Evolutionary conservation across 805 yeast species (phyloP).

Genomic region (Cyberlindnera saturnus): DNA sequence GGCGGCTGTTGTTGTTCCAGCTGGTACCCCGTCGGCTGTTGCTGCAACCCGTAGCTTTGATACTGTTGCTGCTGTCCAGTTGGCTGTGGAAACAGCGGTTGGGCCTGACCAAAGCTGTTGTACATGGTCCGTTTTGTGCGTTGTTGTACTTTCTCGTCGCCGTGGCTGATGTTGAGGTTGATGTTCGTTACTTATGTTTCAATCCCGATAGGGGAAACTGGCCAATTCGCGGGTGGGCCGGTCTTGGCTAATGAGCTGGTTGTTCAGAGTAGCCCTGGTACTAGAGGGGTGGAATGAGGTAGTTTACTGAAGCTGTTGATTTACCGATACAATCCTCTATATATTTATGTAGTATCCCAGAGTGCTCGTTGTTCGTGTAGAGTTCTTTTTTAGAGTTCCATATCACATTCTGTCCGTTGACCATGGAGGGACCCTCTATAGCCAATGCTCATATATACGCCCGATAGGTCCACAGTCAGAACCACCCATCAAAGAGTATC

Average conservation of each 20-base stretch:
- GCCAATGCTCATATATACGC: too few relatives aligned
- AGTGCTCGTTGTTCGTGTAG: too few relatives aligned
- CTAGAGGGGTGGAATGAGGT: too few relatives aligned
- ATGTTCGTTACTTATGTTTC: neutral
- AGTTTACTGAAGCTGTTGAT: too few relatives aligned
- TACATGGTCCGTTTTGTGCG: slow-evolving; percentile 7
- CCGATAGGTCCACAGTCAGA: too few relatives aligned
- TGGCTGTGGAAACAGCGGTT: slow-evolving; percentile 2
- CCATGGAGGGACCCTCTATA: too few relatives aligned
- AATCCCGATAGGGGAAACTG: neutral
- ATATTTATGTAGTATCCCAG: too few relatives aligned
- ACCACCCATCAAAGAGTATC: neutral
- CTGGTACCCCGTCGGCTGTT: slow-evolving; percentile 11
- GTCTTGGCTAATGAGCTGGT: too few relatives aligned
- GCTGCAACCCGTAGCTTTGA: neutral
- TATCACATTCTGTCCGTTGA: too few relatives aligned
- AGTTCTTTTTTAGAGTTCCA: too few relatives aligned
- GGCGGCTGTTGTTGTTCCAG: slow-evolving; percentile 12
- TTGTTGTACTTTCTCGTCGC: neutral
- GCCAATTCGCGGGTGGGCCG: neutral
- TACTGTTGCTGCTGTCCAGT: slow-evolving; percentile 2
- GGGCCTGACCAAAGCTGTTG: slow-evolving; percentile 7
- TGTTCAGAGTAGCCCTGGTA: too few relatives aligned
- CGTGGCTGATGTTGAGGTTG: neutral
- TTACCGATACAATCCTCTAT: too few relatives aligned